Conservation (phyloP, 768 basidiomycete species). For the Lentinula sp. region DNA sequence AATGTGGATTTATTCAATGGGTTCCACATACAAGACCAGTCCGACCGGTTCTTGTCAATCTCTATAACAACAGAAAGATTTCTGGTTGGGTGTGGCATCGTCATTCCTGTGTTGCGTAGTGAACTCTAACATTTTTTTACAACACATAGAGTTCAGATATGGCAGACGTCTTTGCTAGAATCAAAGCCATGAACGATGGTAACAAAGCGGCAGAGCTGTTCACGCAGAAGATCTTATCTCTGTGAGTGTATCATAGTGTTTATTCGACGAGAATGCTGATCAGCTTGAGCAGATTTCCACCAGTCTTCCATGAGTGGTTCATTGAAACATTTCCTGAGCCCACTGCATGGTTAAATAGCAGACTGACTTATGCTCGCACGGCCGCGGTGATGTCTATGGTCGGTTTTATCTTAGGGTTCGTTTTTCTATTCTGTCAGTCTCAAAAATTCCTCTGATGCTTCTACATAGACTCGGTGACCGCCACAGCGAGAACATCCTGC, state of each 20-base stretch:
- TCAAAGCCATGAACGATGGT: slow-evolving; percentile 44
- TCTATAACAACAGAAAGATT: slow-evolving; percentile 48
- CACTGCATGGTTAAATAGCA: slow-evolving; percentile 85
- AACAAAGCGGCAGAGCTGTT: slow-evolving; percentile 50
- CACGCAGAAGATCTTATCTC: slow-evolving; percentile 43
- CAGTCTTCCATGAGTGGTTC: slow-evolving; percentile 98
- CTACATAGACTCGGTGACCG: slow-evolving; percentile 84
- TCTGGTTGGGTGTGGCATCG: slow-evolving; percentile 34
- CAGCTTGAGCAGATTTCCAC: slow-evolving; percentile 30
- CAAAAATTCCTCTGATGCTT: background rate
- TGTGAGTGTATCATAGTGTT: background rate
- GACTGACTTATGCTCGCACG: slow-evolving; percentile 82
- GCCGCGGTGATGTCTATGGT: slow-evolving; percentile 99
- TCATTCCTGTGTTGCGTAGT: background rate
- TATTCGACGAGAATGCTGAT: background rate
- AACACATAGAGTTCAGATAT: slow-evolving; percentile 36
- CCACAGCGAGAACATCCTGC: slow-evolving; percentile 93
- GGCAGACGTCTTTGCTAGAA: slow-evolving; percentile 23
- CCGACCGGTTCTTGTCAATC: slow-evolving; percentile 64
- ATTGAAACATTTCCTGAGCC: slow-evolving; percentile 96
- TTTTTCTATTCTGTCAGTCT: slow-evolving; percentile 1
- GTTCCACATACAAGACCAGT: slow-evolving; percentile 88
- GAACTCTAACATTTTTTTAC: background rate
- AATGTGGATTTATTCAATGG: slow-evolving; percentile 98
- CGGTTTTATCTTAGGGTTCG: slow-evolving; percentile 91